Evolutionary conservation across 176 grass and related monocot species (phyloP).

Genomic region (Aechmea fasciata): DNA sequence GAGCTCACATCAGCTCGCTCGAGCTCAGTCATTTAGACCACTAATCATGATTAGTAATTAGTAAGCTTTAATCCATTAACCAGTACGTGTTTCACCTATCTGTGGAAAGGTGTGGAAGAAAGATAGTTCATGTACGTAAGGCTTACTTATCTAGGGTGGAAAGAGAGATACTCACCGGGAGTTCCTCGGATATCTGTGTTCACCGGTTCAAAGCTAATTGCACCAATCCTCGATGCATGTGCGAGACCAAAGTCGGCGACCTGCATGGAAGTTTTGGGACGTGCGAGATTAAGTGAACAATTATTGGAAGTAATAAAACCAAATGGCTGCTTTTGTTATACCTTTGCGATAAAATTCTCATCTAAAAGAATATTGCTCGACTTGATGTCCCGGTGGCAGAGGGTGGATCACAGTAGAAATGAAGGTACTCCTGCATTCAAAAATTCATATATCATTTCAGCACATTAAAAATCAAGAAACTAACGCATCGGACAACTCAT

Average conservation of each 20-base stretch:
- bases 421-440: constrained; percentile 78
- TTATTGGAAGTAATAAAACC: background rate
- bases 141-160: background rate
- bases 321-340: constrained; percentile 20
- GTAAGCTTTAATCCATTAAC: no score
- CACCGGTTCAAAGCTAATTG: constrained; percentile 85
- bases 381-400: constrained; percentile 93
- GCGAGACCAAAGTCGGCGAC: constrained; percentile 98
- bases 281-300: background rate
- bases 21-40: no score
- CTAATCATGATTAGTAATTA: no score
- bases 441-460: background rate
- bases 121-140: no score
- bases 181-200: constrained; percentile 94
- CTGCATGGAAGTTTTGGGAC: constrained; percentile 21
- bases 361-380: constrained; percentile 95
- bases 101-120: no score
- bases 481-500: background rate
- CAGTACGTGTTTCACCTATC: no score
- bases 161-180: constrained; percentile 43
- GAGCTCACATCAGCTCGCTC: background rate
- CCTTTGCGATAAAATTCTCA: constrained; percentile 82
- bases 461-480: background rate
- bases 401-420: constrained; percentile 99
- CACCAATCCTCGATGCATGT: constrained; percentile 75